Conservation (phyloP, 805 yeast genomes). For the Zygoascus tannicola region DNA sequence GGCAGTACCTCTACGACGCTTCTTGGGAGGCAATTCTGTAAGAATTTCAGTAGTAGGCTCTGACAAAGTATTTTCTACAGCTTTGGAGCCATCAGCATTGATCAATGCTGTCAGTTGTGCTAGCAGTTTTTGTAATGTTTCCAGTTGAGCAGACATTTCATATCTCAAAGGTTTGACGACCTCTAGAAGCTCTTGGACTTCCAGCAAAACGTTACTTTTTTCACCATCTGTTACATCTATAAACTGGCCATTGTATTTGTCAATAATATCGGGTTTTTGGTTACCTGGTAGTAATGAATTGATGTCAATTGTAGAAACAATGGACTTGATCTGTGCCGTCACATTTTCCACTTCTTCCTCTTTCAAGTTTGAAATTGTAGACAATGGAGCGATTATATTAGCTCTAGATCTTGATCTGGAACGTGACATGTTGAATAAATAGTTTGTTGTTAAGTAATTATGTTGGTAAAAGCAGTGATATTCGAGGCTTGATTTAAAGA, state of each 20-base stretch:
- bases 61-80: neutral
- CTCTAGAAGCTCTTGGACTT: neutral
- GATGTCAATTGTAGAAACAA: neutral
- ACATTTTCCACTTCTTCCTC: neutral
- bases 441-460: too few species aligned
- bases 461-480: too few species aligned
- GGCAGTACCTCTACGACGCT: conserved; percentile 5
- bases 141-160: conserved; percentile 1
- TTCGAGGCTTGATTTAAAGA: too few species aligned
- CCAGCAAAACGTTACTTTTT: neutral
- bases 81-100: neutral
- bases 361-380: too few species aligned
- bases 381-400: neutral
- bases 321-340: neutral
- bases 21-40: conserved; percentile 4
- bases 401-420: neutral
- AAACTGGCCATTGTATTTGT: neutral
- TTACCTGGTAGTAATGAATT: neutral
- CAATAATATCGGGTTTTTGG: neutral
- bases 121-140: neutral
- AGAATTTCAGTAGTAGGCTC: neutral
- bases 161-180: neutral
- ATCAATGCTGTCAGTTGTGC: neutral
- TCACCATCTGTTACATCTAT: neutral
- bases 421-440: neutral